Conservation (phyloP, 768 basidiomycete species). For the Brasilioporus rufonigricans region DNA sequence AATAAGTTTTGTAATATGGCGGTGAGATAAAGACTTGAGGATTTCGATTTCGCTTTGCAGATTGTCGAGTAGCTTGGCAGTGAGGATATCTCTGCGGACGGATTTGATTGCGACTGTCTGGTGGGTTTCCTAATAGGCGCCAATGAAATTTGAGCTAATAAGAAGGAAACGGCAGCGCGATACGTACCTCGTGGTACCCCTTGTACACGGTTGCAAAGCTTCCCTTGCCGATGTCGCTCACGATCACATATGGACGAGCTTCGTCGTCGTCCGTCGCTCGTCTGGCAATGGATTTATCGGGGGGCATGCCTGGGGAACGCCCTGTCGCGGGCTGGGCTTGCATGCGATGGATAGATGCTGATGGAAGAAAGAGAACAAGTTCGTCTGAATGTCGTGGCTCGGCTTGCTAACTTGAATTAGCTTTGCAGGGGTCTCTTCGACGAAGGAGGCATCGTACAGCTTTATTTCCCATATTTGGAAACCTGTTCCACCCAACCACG, state of each 20-base stretch:
- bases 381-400: conserved; percentile 6
- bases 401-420: conserved; percentile 22
- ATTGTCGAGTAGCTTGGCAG: conserved; percentile 92
- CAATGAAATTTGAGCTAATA: background rate
- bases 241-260: conserved; percentile 73
- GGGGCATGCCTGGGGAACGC: conserved; percentile 22
- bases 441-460: conserved; percentile 19
- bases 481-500: conserved; percentile 22
- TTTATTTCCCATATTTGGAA: conserved; percentile 24
- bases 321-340: conserved; percentile 19
- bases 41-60: conserved; percentile 98
- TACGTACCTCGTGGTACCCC: conserved; percentile 82
- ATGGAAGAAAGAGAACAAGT: conserved; percentile 13
- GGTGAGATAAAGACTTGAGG: conserved; percentile 87
- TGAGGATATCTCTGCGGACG: conserved; percentile 83
- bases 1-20: conserved; percentile 89
- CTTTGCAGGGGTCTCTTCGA: conserved; percentile 23
- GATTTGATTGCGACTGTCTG: conserved; percentile 91
- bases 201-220: conserved; percentile 97
- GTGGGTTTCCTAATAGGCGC: conserved; percentile 59
- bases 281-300: conserved; percentile 26
- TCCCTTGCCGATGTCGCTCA: conserved; percentile 78
- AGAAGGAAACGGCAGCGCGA: background rate
- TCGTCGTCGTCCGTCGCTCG: conserved; percentile 61
- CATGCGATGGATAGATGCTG: conserved; percentile 15